These are phyloP conservation scores for Umbelopsis sp. DNA, from an alignment of 371 early-diverging fungal species.

Conservation along the genomic window DNA sequence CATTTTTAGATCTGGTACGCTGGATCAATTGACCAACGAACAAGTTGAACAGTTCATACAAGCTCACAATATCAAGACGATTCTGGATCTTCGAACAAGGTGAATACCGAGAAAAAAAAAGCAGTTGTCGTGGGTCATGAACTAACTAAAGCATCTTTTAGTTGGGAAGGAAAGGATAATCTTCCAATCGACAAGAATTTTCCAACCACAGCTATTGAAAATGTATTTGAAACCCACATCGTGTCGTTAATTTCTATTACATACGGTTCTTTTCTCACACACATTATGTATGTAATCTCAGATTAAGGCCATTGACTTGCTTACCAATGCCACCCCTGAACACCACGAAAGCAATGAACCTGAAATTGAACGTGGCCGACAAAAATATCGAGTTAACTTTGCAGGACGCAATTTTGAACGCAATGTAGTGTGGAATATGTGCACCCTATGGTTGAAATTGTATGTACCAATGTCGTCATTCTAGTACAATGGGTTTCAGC, in stretches of 20 bases:
- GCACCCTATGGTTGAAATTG: constrained; percentile 39
- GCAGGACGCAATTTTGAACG: constrained; percentile 48
- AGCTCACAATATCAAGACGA: constrained; percentile 29
- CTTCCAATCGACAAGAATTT: constrained; percentile 39
- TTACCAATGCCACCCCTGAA: constrained; percentile 20
- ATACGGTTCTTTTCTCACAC: too few relatives aligned
- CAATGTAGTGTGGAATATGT: constrained; percentile 42
- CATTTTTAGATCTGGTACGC: constrained; percentile 35
- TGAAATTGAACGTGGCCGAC: constrained; percentile 21
- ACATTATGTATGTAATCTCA: neutral
- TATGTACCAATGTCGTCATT: constrained; percentile 24
- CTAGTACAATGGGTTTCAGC: too few relatives aligned
- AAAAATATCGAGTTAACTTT: constrained; percentile 45
- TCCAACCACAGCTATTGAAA: constrained; percentile 30
- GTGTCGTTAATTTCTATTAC: neutral
- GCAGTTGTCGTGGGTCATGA: neutral
- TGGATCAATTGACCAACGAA: constrained; percentile 28
- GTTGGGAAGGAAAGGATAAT: constrained; percentile 30
- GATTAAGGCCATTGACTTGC: constrained; percentile 14
- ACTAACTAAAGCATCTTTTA: neutral
- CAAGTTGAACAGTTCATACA: constrained; percentile 28
- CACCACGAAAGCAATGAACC: neutral
- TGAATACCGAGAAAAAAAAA: constrained; percentile 17
- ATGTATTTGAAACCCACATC: constrained; percentile 19
- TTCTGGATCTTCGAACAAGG: constrained; percentile 39